phyloP scores from a whole-genome alignment of 805 yeast genomes.

The Nakazawaea wyomingensis region DNA sequence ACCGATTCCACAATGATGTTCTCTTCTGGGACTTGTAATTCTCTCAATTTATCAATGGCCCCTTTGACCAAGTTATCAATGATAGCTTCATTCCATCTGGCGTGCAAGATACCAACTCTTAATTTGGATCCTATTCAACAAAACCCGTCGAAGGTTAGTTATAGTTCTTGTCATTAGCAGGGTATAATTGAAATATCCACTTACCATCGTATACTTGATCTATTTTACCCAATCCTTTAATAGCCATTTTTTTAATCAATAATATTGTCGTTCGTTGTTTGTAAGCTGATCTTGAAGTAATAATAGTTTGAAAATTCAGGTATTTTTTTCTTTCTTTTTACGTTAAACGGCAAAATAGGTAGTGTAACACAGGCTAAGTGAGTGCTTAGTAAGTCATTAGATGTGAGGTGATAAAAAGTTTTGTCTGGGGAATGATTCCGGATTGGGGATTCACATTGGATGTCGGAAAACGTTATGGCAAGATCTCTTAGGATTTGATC shows the following conservation, averaged over 20 bases:
- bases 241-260: constrained; percentile 47
- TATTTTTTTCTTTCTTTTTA: not conserved
- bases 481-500: too few relatives aligned
- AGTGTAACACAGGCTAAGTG: too few relatives aligned
- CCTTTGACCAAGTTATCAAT: constrained; percentile 80
- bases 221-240: constrained; percentile 72
- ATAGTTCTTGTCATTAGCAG: too few relatives aligned
- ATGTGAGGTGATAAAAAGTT: too few relatives aligned
- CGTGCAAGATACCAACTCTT: constrained; percentile 84
- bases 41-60: constrained; percentile 52
- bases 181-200: constrained; percentile 13
- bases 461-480: too few relatives aligned
- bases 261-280: not conserved
- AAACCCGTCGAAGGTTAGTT: not conserved
- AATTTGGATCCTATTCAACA: constrained; percentile 43
- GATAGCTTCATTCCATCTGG: constrained; percentile 86
- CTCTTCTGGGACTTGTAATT: constrained; percentile 66
- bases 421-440: too few relatives aligned
- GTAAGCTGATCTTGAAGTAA: not conserved
- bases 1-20: constrained; percentile 81
- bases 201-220: constrained; percentile 66
- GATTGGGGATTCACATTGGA: too few relatives aligned
- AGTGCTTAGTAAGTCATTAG: too few relatives aligned
- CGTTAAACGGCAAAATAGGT: too few relatives aligned
- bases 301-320: not conserved